These are phyloP conservation scores for Logfia minima DNA, from an alignment of 129 eudicot species.

Conservation along the genomic window DNA sequence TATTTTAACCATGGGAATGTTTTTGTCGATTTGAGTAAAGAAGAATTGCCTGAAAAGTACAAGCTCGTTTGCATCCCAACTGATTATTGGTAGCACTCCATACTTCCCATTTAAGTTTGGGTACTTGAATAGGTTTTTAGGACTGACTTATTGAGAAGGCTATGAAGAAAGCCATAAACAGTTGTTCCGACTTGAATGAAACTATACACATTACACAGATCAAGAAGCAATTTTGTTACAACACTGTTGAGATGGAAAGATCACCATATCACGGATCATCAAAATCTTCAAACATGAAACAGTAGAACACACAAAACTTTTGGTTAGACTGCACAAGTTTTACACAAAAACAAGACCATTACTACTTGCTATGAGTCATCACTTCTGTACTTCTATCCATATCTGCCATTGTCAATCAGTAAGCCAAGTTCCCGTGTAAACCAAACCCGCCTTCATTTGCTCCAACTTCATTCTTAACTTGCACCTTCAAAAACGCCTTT, in stretches of 20 bases:
- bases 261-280: not conserved
- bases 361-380: not conserved
- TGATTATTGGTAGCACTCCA: too few relatives aligned
- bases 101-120: too few relatives aligned
- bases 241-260: constrained; percentile 1
- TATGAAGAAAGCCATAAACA: not conserved
- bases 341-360: constrained; percentile 14
- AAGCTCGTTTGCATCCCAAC: not conserved
- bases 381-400: constrained; percentile 9
- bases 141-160: not conserved
- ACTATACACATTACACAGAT: not conserved
- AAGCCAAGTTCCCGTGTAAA: constrained; percentile 11
- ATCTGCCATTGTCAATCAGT: constrained; percentile 16
- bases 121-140: too few relatives aligned
- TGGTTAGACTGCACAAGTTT: not conserved
- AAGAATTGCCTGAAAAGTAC: not conserved
- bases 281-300: constrained; percentile 15
- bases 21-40: not conserved
- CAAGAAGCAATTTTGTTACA: constrained; percentile 1
- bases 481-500: constrained; percentile 12
- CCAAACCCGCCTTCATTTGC: constrained; percentile 21
- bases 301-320: not conserved
- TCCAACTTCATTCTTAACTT: constrained; percentile 18
- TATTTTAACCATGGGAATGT: not conserved
- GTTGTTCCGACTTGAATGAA: not conserved